phyloP scores from a whole-genome alignment of 805 yeast genomes.

The Saccharomycopsis oosterbeekiorum region DNA sequence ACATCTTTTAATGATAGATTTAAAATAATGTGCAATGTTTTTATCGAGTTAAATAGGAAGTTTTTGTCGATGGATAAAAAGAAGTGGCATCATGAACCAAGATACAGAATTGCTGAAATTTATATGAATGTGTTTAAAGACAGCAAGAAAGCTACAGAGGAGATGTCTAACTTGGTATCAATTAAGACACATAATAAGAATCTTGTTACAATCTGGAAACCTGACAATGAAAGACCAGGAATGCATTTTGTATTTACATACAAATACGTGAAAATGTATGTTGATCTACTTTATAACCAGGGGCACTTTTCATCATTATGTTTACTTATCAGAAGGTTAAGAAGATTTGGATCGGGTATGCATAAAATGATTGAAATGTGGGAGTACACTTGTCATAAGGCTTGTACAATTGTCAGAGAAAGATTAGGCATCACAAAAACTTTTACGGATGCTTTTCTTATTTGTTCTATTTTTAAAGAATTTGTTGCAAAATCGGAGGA shows the following conservation, averaged over 20 bases:
- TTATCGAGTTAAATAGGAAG: slow-evolving; percentile 38
- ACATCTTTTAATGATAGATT: slow-evolving; percentile 14
- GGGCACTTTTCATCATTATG: slow-evolving; percentile 52
- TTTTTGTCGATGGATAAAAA: slow-evolving; percentile 57
- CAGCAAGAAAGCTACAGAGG: slow-evolving; percentile 44
- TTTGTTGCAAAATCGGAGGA: slow-evolving; percentile 33
- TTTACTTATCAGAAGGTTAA: slow-evolving; percentile 57
- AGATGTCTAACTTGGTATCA: slow-evolving; percentile 52
- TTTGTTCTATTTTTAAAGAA: slow-evolving; percentile 33
- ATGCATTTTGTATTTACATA: slow-evolving; percentile 75
- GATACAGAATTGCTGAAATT: slow-evolving; percentile 59
- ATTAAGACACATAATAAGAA: slow-evolving; percentile 60
- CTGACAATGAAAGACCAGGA: slow-evolving; percentile 86
- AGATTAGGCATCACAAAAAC: slow-evolving; percentile 33
- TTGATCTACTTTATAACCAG: slow-evolving; percentile 42
- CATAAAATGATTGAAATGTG: slow-evolving; percentile 51
- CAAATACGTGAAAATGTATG: slow-evolving; percentile 56
- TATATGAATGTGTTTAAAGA: slow-evolving; percentile 45
- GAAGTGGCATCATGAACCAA: slow-evolving; percentile 88
- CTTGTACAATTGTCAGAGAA: slow-evolving; percentile 43
- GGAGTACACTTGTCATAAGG: slow-evolving; percentile 47
- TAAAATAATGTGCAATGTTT: slow-evolving; percentile 28
- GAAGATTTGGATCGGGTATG: slow-evolving; percentile 74
- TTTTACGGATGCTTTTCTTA: slow-evolving; percentile 44
- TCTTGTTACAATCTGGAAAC: slow-evolving; percentile 84